These are phyloP conservation scores for Picea sitchensis DNA, from an alignment of 75 land plant genomes.

Conservation along the genomic window DNA sequence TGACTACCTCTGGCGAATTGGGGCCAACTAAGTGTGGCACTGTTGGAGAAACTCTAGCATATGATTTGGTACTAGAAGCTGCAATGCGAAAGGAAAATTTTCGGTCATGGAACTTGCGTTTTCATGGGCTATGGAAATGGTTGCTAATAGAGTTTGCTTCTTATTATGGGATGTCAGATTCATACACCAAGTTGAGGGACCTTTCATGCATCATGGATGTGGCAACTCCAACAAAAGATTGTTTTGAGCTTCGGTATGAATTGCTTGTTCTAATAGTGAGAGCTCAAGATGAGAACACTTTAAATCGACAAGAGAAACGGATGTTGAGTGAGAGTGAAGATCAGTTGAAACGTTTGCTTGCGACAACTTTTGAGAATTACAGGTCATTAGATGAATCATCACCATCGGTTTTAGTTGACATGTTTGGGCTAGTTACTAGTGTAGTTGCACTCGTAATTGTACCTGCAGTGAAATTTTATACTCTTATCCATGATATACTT, in stretches of 20 bases:
- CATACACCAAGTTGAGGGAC: constrained; percentile 71
- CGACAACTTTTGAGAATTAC: too few relatives aligned
- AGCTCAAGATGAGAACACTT: constrained; percentile 38
- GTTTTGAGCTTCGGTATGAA: constrained; percentile 54
- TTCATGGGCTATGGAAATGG: constrained; percentile 79
- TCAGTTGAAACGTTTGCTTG: too few relatives aligned
- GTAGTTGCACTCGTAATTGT: background rate
- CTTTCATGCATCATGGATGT: constrained; percentile 73
- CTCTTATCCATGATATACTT: constrained; percentile 74
- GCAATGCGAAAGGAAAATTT: constrained; percentile 69
- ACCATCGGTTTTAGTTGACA: too few relatives aligned
- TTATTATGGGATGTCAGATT: constrained; percentile 78
- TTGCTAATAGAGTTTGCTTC: constrained; percentile 66
- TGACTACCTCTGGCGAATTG: constrained; percentile 20
- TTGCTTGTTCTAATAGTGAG: constrained; percentile 54
- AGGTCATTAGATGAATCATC: too few relatives aligned
- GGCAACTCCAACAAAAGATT: constrained; percentile 79
- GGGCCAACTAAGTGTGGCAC: constrained; percentile 48
- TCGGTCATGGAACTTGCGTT: constrained; percentile 47
- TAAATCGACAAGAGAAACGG: constrained; percentile 53
- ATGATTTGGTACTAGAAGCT: constrained; percentile 77
- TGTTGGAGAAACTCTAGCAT: constrained; percentile 75
- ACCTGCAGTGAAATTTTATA: constrained; percentile 69
- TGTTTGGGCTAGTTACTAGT: too few relatives aligned
- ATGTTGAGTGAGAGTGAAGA: too few relatives aligned